Evolutionary conservation across 2,329 filamentous ascomycete species (phyloP), one percentile per base, ranked within the genome.

Genomic region (Botrytis squamosa): DNA sequence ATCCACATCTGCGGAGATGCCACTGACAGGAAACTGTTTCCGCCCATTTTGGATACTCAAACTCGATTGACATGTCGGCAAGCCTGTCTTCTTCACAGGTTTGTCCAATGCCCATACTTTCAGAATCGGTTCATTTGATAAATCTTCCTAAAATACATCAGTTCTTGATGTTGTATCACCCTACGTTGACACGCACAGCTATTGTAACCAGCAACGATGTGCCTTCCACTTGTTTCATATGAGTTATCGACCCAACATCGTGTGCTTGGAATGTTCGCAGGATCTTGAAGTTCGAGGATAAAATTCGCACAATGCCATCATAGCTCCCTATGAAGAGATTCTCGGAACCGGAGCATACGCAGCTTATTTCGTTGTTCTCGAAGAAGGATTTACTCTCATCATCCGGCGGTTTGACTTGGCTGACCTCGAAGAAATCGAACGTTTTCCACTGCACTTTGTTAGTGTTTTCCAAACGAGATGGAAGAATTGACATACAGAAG

Each of bases 101-200:
- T 95, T 97, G 81, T 98, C 95, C 78, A 99, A 86, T 36, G 94
- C 95, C 96, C 96, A 99, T n/a, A 98, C 95, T 82, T 97, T 98
- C 75, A 99, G 84, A 33, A 95, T 88, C 0, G 96, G 95, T 79
- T 98, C 94, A 79, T 89, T 92, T 57, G 92, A 92, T 70, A 98
- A 85, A 80, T 98, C 95, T 83, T 99, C 96, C 83, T 92, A 82
- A 63, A 86, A 79, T 0, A 12, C 33, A 74, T 84, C 77, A 84
- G 81, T 73, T 29, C 20, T 16, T 38, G 57, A 40, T 29, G 20
- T 6, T 14, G 20, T 20, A 29, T 22, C 1, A 49, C 38, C 22
- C 40, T 38, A 36, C 14, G 36, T 63, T 40, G 33, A 33, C 57
- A 81, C 85, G 72, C 81, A 90, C 88, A 74, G 92, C 89, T 74